These are phyloP conservation scores for Mitosporidium daphniae DNA, from an alignment of 371 early-diverging fungal genomes.

Conservation along the genomic window DNA sequence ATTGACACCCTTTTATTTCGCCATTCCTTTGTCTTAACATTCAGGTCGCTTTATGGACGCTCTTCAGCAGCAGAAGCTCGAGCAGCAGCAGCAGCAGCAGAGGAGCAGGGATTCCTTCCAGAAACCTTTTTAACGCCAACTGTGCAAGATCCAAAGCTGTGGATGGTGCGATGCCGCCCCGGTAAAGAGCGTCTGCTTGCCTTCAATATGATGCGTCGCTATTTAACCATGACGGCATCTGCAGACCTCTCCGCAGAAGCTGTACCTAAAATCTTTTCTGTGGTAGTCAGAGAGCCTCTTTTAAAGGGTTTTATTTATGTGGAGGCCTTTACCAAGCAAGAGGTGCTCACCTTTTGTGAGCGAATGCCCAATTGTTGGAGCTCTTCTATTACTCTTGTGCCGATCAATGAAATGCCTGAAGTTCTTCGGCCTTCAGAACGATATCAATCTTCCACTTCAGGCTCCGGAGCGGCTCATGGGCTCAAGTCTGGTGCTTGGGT, in stretches of 20 bases:
- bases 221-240: slow-evolving; percentile 18
- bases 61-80: slow-evolving; percentile 1
- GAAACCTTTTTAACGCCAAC: slow-evolving; percentile 39
- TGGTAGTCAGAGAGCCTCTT: slow-evolving; percentile 43
- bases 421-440: slow-evolving; percentile 25
- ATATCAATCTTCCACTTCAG: no score
- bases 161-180: slow-evolving; percentile 55
- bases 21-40: no score
- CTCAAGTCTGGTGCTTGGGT: slow-evolving; percentile 50
- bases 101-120: slow-evolving; percentile 11
- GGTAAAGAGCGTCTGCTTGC: slow-evolving; percentile 60
- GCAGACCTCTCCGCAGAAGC: no score
- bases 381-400: slow-evolving; percentile 39
- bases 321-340: slow-evolving; percentile 44
- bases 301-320: slow-evolving; percentile 83
- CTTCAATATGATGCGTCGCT: slow-evolving; percentile 32
- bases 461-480: no score
- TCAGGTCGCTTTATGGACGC: slow-evolving; percentile 37
- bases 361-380: slow-evolving; percentile 29
- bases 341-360: slow-evolving; percentile 32
- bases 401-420: slow-evolving; percentile 72
- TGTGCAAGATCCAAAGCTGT: slow-evolving; percentile 55
- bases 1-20: no score
- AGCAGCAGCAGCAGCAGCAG: slow-evolving; percentile 1
- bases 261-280: slow-evolving; percentile 29